Conservation (phyloP, 1,284 basidiomycete genomes). For the Butyriboletus appendiculatus region DNA sequence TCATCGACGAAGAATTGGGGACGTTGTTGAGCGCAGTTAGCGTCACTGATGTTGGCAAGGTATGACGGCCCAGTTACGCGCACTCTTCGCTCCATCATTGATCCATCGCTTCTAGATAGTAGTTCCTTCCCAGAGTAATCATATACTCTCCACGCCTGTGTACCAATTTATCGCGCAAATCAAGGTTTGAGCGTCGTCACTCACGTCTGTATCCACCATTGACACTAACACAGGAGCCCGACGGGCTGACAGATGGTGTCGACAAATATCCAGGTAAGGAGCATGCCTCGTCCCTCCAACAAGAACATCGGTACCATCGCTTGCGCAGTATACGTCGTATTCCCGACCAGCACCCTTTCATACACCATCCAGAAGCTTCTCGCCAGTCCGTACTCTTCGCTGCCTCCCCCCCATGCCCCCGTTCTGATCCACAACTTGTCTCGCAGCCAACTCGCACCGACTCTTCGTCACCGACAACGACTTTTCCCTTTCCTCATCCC, state of each 20-base stretch:
- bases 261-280: conserved; percentile 70
- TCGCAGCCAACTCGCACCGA: conserved; percentile 68
- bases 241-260: conserved; percentile 69
- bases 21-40: conserved; percentile 70
- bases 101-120: conserved; percentile 49
- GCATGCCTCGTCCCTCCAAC: not conserved
- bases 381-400: conserved; percentile 55
- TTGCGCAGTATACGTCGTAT: conserved; percentile 67
- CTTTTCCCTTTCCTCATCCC: conserved; percentile 42
- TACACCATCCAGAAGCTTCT: conserved; percentile 76
- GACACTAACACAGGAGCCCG: conserved; percentile 48
- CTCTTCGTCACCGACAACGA: conserved; percentile 72
- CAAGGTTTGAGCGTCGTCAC: conserved; percentile 48
- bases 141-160: conserved; percentile 64
- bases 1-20: conserved; percentile 60
- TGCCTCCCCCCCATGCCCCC: too few relatives aligned
- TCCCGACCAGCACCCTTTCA: conserved; percentile 57
- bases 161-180: conserved; percentile 67
- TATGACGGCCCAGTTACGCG: conserved; percentile 23
- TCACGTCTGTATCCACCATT: not conserved
- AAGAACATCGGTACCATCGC: not conserved
- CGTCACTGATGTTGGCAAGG: conserved; percentile 76
- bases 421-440: conserved; percentile 3
- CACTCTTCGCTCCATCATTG: not conserved
- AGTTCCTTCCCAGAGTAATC: conserved; percentile 73